Percentiles rank a stretch among this genome's conserved stretches.
These are phyloP conservation scores for Saccharomycopsis lassenensis DNA, from an alignment of 805 yeast species.

Conservation along the genomic window DNA sequence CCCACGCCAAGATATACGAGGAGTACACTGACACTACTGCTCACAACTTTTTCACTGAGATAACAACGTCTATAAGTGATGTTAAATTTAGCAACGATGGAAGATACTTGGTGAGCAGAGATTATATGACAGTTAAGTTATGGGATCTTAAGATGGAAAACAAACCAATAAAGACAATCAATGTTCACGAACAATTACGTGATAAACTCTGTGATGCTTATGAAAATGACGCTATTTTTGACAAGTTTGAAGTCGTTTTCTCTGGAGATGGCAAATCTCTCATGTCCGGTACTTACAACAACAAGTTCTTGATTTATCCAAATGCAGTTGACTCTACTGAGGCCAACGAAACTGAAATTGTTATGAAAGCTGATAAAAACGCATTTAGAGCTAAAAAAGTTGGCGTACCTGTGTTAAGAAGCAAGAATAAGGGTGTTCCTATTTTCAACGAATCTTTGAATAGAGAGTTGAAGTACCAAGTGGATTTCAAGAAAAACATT, in stretches of 20 bases:
- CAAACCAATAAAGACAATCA: slow-evolving; percentile 87
- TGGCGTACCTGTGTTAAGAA: slow-evolving; percentile 33
- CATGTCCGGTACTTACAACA: slow-evolving; percentile 96
- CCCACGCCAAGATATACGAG: slow-evolving; percentile 78
- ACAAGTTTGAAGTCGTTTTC: slow-evolving; percentile 93
- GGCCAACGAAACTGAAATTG: slow-evolving; percentile 44
- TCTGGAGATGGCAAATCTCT: slow-evolving; percentile 86
- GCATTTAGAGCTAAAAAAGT: slow-evolving; percentile 80
- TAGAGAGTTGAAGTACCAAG: slow-evolving; percentile 29
- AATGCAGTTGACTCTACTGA: slow-evolving; percentile 41
- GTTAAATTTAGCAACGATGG: slow-evolving; percentile 90
- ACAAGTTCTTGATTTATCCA: slow-evolving; percentile 95
- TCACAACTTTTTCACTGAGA: slow-evolving; percentile 95
- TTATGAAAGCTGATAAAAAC: slow-evolving; percentile 94
- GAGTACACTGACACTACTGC: slow-evolving; percentile 87
- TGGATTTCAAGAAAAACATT: slow-evolving; percentile 90
- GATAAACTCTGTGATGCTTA: slow-evolving; percentile 93
- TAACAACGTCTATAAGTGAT: slow-evolving; percentile 88
- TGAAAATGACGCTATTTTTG: slow-evolving; percentile 97
- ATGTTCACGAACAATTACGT: slow-evolving; percentile 89
- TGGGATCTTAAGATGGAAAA: slow-evolving; percentile 98
- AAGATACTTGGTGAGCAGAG: slow-evolving; percentile 90
- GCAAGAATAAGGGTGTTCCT: slow-evolving; percentile 22
- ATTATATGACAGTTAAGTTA: slow-evolving; percentile 91
- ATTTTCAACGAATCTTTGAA: slow-evolving; percentile 20